Percentiles rank a stretch among this genome's conserved stretches.
Evolutionary conservation across 495 filamentous ascomycete species (phyloP).

Genomic region (Tuber indicum): DNA sequence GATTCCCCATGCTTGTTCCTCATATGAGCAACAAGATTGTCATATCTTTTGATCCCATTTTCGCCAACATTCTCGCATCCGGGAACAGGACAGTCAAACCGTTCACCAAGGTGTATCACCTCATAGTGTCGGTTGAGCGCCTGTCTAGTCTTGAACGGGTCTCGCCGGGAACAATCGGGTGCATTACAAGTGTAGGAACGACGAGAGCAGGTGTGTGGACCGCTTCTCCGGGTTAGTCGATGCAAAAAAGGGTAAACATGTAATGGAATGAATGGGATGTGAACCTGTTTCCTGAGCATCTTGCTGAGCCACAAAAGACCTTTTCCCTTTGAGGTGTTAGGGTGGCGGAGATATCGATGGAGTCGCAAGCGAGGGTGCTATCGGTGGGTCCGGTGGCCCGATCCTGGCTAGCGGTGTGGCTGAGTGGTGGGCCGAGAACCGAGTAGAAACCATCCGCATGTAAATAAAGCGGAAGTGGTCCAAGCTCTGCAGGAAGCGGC

Average conservation of each 20-base stretch:
- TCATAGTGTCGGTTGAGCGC: background rate
- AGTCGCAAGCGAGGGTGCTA: background rate
- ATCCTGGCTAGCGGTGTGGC: accelerated
- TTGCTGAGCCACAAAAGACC: background rate
- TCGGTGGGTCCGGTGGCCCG: background rate
- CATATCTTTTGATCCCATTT: background rate
- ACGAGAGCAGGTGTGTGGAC: background rate
- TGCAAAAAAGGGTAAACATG: background rate
- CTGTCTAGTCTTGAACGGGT: background rate
- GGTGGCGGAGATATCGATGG: background rate
- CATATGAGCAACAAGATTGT: slow-evolving; percentile 9
- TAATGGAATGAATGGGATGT: background rate
- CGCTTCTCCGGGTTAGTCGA: background rate
- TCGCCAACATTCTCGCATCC: background rate
- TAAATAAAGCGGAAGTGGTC: background rate
- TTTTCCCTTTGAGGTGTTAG: background rate
- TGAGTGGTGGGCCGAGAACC: background rate
- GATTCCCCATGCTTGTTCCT: background rate
- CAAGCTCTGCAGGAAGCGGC: background rate
- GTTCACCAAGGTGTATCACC: background rate
- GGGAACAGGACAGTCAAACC: slow-evolving; percentile 3
- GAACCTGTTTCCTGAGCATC: background rate
- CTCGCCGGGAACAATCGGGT: background rate
- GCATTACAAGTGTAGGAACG: background rate
- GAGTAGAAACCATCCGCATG: background rate